Evolutionary conservation across 2,329 filamentous ascomycete species (phyloP), one percentile per base, ranked within the genome.

Genomic region (Aureobasidium namibiae): DNA sequence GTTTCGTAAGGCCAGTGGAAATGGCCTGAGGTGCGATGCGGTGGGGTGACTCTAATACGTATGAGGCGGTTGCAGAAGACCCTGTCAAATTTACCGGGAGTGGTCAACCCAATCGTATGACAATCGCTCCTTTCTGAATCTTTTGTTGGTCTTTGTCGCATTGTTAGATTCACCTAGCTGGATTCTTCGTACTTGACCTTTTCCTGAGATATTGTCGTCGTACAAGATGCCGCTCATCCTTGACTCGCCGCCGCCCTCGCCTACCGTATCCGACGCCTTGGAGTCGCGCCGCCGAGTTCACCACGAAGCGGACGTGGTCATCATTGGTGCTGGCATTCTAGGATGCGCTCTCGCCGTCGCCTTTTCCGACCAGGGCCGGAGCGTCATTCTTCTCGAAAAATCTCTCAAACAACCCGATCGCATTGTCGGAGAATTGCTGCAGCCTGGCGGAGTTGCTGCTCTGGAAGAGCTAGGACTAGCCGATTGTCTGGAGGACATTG

Each of bases 361-460:
- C 23, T 81, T 97, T 46, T 92, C 89, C 61, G 86, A 88, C 67
- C 94, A 97, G 76, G 92, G 91, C 57, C 85, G 94, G 63, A 95
- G 89, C 71, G 92, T 99, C 26, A 81, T 97, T 26, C 78, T 99
- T 54, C 83, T 99, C 53, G 94, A 99, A 77, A 83, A 84, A 68
- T 95, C 85, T 75, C 79, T 97, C 75, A 90, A 90, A 74, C 88
- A 97, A 77, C 94, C 94, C 21, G 88, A 97, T 76, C 86, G 94
- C 64, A 99, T 99, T 65, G 91, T 99, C 49, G 94, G 94, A 67
- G 94, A 99, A 76, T 77, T 99, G 64, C 78, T 99, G 67, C 94
- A 99, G 74, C 94, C 94, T 0, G 94, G 94, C 53, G 94, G 94
- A 52, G 86, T 96, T 34, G 79, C 83, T 56, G 89, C 94, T 8